phyloP scores from a whole-genome alignment of 768 basidiomycete genomes.

The Boletus vermiculosoides region DNA sequence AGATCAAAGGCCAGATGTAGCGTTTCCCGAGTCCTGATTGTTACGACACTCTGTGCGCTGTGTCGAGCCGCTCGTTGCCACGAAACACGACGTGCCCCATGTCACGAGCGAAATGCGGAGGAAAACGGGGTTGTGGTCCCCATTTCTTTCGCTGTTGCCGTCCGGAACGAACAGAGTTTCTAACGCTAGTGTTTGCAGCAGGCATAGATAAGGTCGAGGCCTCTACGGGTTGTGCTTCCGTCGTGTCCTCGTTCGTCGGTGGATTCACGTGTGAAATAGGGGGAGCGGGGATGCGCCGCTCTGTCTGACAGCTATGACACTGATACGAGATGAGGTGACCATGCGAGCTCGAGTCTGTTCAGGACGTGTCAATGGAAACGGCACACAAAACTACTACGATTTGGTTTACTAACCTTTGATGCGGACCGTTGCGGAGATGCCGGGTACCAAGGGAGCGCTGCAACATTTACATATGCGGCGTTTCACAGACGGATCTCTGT shows the following conservation, averaged over 20 bases:
- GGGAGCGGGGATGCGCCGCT: conserved; percentile 69
- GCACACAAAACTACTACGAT: neutral
- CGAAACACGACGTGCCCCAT: conserved; percentile 67
- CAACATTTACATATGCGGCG: conserved; percentile 76
- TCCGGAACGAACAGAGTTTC: neutral
- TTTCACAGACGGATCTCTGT: conserved; percentile 81
- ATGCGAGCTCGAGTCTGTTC: conserved; percentile 44
- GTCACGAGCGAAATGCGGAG: conserved; percentile 62
- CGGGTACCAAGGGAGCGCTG: conserved; percentile 61
- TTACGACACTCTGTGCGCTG: neutral
- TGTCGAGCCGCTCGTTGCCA: conserved; percentile 51
- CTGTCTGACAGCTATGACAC: conserved; percentile 56
- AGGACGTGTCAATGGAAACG: conserved; percentile 17
- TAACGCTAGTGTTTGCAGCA: neutral
- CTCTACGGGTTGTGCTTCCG: neutral
- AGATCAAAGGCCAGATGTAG: neutral
- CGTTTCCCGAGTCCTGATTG: neutral
- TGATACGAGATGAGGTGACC: conserved; percentile 56
- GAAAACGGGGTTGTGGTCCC: conserved; percentile 36
- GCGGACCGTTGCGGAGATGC: conserved; percentile 61
- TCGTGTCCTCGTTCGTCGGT: neutral
- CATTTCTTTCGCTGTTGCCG: conserved; percentile 20
- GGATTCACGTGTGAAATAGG: conserved; percentile 32
- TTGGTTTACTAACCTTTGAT: conserved; percentile 52
- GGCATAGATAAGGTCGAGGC: neutral